Percentiles rank a stretch among this genome's conserved stretches.
Conservation (phyloP, 768 basidiomycete species). For the Grammothele lineata region DNA sequence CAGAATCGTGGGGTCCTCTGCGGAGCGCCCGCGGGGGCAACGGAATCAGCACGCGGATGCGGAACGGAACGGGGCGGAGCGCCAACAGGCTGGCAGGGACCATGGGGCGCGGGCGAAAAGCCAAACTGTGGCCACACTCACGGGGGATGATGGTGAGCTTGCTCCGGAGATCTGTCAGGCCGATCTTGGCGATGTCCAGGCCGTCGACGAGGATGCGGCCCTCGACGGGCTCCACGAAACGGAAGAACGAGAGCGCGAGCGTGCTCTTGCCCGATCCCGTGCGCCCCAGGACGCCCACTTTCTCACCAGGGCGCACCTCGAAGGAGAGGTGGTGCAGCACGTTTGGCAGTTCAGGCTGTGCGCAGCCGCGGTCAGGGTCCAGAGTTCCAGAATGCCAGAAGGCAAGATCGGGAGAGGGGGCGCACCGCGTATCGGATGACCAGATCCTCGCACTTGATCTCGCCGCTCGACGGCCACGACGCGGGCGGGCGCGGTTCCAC, state of each 20-base stretch:
- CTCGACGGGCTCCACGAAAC: constrained; percentile 82
- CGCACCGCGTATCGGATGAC: constrained; percentile 76
- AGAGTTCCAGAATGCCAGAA: too few relatives aligned
- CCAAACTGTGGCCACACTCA: constrained; percentile 26
- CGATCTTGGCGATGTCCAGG: constrained; percentile 75
- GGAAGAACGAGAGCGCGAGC: constrained; percentile 80
- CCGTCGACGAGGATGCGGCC: constrained; percentile 75
- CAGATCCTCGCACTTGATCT: constrained; percentile 68
- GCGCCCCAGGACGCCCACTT: constrained; percentile 73
- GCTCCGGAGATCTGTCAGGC: constrained; percentile 76
- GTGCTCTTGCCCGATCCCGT: constrained; percentile 75
- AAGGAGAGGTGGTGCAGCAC: constrained; percentile 82
- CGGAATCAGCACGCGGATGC: background rate
- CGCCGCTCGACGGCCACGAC: constrained; percentile 73
- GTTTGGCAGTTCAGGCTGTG: constrained; percentile 78
- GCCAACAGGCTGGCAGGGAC: too few relatives aligned
- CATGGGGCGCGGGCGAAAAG: too few relatives aligned
- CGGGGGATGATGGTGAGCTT: constrained; percentile 74
- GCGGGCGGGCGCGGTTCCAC: constrained; percentile 79
- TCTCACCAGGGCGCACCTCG: constrained; percentile 67
- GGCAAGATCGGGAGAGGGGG: constrained; percentile 11
- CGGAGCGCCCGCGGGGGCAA: background rate
- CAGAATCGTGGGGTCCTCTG: constrained; percentile 87
- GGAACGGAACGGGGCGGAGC: too few relatives aligned
- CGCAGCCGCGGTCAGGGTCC: too few relatives aligned